These are phyloP conservation scores for Cochlearia excelsa DNA, from an alignment of 345 rosid species.

Conservation along the genomic window DNA sequence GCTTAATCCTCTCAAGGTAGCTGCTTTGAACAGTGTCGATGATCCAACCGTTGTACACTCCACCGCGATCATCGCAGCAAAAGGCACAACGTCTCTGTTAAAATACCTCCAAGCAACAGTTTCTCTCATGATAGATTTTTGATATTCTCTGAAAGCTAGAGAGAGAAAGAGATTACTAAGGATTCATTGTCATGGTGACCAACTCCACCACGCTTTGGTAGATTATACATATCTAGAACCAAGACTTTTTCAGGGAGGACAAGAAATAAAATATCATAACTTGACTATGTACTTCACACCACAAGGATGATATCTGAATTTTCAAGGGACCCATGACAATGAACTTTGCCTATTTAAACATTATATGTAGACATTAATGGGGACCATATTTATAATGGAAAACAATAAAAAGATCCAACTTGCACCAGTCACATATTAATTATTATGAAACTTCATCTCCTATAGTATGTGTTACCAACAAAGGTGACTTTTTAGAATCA, in stretches of 20 bases:
- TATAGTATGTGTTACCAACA: no score
- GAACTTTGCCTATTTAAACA: neutral
- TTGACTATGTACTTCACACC: constrained; percentile 8
- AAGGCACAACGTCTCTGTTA: constrained; percentile 23
- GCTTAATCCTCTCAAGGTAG: constrained; percentile 51
- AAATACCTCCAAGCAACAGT: constrained; percentile 24
- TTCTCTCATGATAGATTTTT: constrained; percentile 14
- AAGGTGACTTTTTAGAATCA: constrained; percentile 1
- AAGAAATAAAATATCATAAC: neutral
- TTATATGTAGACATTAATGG: neutral
- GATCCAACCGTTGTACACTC: constrained; percentile 50
- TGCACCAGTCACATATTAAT: constrained; percentile 5
- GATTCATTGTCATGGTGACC: constrained; percentile 13
- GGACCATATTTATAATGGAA: constrained; percentile 1
- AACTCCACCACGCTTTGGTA: neutral
- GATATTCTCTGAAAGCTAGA: neutral
- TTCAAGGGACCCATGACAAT: constrained; percentile 20
- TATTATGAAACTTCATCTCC: neutral
- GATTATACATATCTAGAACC: neutral
- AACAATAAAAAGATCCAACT: neutral
- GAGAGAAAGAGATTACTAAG: neutral
- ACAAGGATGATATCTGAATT: constrained; percentile 1
- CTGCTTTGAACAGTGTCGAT: constrained; percentile 43
- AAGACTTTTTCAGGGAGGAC: neutral
- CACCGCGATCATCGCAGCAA: constrained; percentile 48